These are phyloP conservation scores for Coniochaeta hoffmannii DNA, from an alignment of 2,329 filamentous ascomycete species.

Conservation along the genomic window DNA sequence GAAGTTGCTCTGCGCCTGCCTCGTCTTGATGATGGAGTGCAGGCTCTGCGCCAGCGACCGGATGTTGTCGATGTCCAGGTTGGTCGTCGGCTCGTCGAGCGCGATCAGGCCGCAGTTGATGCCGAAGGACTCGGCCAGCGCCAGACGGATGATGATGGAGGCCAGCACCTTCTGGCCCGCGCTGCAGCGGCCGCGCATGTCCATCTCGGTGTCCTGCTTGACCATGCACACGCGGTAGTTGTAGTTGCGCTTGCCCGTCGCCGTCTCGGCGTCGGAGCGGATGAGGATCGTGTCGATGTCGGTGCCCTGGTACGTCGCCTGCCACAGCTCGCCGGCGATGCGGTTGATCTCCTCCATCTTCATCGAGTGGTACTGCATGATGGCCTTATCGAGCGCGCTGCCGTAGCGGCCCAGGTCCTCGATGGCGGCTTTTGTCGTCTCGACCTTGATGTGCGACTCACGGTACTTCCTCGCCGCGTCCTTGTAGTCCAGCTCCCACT, in stretches of 20 bases:
- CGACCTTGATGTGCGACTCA: conserved; percentile 81
- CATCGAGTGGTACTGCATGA: conserved; percentile 91
- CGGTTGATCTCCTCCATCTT: conserved; percentile 99
- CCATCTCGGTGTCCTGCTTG: conserved; percentile 96
- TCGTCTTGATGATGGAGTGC: conserved; percentile 76
- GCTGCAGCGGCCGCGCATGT: conserved; percentile 96
- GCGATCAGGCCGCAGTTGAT: conserved; percentile 94
- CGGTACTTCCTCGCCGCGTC: conserved; percentile 75
- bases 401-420: conserved; percentile 82
- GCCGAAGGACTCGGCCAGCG: conserved; percentile 92
- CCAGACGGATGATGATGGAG: conserved; percentile 93
- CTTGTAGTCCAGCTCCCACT: conserved; percentile 84
- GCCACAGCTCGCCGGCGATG: conserved; percentile 95
- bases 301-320: conserved; percentile 90
- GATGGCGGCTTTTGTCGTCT: conserved; percentile 86
- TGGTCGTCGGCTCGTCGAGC: conserved; percentile 95
- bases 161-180: conserved; percentile 95
- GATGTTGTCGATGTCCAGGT: conserved; percentile 93
- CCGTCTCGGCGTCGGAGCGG: conserved; percentile 77
- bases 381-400: conserved; percentile 83
- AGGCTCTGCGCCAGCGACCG: conserved; percentile 77
- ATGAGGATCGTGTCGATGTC: conserved; percentile 97
- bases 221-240: conserved; percentile 99
- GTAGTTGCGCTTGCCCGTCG: conserved; percentile 70
- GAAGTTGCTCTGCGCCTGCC: conserved; percentile 85